Conservation (phyloP, 495 filamentous ascomycete species). For the Podospora bellae-mahoneyi region DNA sequence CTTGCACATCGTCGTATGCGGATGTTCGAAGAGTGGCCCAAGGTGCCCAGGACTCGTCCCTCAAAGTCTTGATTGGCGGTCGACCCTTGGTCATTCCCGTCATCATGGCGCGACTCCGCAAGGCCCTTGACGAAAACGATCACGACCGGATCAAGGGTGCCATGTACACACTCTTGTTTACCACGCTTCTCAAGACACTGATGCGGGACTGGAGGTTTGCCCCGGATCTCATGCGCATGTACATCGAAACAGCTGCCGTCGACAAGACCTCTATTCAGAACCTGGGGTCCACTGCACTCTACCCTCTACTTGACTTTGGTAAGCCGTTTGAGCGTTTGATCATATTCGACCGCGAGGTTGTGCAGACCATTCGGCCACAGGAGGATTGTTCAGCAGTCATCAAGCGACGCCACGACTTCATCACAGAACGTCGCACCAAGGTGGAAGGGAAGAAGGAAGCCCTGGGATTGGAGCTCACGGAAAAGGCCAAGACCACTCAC, state of each 20-base stretch:
- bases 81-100: slow-evolving; percentile 84
- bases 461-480: slow-evolving; percentile 75
- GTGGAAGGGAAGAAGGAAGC: slow-evolving; percentile 81
- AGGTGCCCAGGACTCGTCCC: slow-evolving; percentile 82
- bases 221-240: slow-evolving; percentile 77
- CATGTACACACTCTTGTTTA: slow-evolving; percentile 83
- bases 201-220: slow-evolving; percentile 91
- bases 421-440: slow-evolving; percentile 65
- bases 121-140: slow-evolving; percentile 77
- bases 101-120: slow-evolving; percentile 71
- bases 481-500: slow-evolving; percentile 72
- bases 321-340: slow-evolving; percentile 81
- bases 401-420: slow-evolving; percentile 60
- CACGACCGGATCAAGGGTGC: slow-evolving; percentile 90
- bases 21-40: slow-evolving; percentile 94
- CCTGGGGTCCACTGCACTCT: slow-evolving; percentile 74
- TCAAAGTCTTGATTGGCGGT: slow-evolving; percentile 86
- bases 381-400: slow-evolving; percentile 64
- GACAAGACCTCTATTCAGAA: slow-evolving; percentile 94
- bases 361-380: slow-evolving; percentile 70
- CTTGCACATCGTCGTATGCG: slow-evolving; percentile 89
- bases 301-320: slow-evolving; percentile 87
- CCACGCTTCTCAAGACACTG: slow-evolving; percentile 81
- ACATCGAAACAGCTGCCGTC: slow-evolving; percentile 81
- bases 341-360: slow-evolving; percentile 68